These are phyloP conservation scores for Taiwanofungus camphoratus DNA, from an alignment of 1,284 basidiomycete species.

Conservation along the genomic window DNA sequence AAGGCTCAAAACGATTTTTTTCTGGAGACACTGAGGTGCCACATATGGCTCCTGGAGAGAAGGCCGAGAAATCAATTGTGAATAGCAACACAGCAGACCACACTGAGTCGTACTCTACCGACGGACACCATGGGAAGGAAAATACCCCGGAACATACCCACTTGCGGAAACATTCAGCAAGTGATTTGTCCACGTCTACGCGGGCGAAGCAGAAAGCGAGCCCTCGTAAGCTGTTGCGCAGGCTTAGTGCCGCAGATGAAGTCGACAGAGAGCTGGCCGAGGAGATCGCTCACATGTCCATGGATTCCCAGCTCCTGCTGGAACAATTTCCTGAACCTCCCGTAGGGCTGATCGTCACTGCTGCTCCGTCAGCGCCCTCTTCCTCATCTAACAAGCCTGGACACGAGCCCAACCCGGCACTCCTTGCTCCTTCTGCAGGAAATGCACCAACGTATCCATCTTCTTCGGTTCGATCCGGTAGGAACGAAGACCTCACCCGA, in stretches of 20 bases:
- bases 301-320: constrained; percentile 24
- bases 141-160: neutral
- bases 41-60: constrained; percentile 20
- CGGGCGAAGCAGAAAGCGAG: constrained; percentile 18
- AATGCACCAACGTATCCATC: constrained; percentile 40
- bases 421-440: constrained; percentile 19
- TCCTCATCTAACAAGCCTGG: constrained; percentile 5
- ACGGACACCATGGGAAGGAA: neutral
- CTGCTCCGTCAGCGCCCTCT: constrained; percentile 19
- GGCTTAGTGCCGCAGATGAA: constrained; percentile 31
- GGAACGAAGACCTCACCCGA: constrained; percentile 73
- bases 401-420: constrained; percentile 11
- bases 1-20: constrained; percentile 61
- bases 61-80: constrained; percentile 1
- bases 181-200: neutral
- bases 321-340: constrained; percentile 28
- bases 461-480: constrained; percentile 42
- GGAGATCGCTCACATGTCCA: constrained; percentile 19
- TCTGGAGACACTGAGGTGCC: constrained; percentile 58
- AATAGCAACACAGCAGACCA: neutral
- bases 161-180: neutral
- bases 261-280: constrained; percentile 25
- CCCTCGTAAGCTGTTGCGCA: constrained; percentile 25
- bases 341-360: constrained; percentile 22
- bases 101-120: neutral